Evolutionary conservation across 1,139 yeast species (phyloP).

Genomic region (Geotrichum candidum): DNA sequence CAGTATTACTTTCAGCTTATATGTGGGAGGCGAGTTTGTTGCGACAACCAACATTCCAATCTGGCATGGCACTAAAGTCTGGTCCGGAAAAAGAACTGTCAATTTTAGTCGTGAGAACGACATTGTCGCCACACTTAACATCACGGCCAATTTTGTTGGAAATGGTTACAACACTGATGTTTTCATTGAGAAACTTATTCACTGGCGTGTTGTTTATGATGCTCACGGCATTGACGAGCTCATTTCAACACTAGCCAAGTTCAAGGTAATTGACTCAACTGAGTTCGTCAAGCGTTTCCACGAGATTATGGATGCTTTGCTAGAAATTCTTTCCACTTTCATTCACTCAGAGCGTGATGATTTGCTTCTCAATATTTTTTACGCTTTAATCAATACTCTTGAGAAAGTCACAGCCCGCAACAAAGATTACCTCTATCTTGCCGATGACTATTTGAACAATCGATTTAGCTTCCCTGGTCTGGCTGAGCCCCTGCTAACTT

Average conservation of each 20-base stretch:
- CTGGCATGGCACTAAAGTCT: conserved; percentile 28
- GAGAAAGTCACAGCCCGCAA: conserved; percentile 27
- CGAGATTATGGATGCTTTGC: conserved; percentile 40
- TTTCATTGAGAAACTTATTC: conserved; percentile 51
- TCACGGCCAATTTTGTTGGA: conserved; percentile 65
- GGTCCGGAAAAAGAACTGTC: conserved; percentile 26
- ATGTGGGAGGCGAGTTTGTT: conserved; percentile 53
- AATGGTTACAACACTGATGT: conserved; percentile 56
- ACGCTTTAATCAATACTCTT: conserved; percentile 28
- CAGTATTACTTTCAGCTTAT: conserved; percentile 50
- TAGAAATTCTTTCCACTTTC: conserved; percentile 29
- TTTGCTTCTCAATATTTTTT: conserved; percentile 26
- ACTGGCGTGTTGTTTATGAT: conserved; percentile 47
- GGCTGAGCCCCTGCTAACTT: conserved; percentile 23
- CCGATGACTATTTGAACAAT: conserved; percentile 26
- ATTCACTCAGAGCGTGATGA: conserved; percentile 22
- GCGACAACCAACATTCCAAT: conserved; percentile 47
- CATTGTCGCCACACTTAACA: conserved; percentile 24
- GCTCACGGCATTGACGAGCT: conserved; percentile 25
- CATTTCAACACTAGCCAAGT: conserved; percentile 29
- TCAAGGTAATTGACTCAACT: conserved; percentile 25
- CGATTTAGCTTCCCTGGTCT: conserved; percentile 28
- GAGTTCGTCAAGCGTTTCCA: conserved; percentile 29
- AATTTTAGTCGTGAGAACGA: conserved; percentile 23
- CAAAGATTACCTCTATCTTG: conserved; percentile 24